These are phyloP conservation scores for Boletus bicolor DNA, from an alignment of 768 basidiomycete species.

Conservation along the genomic window DNA sequence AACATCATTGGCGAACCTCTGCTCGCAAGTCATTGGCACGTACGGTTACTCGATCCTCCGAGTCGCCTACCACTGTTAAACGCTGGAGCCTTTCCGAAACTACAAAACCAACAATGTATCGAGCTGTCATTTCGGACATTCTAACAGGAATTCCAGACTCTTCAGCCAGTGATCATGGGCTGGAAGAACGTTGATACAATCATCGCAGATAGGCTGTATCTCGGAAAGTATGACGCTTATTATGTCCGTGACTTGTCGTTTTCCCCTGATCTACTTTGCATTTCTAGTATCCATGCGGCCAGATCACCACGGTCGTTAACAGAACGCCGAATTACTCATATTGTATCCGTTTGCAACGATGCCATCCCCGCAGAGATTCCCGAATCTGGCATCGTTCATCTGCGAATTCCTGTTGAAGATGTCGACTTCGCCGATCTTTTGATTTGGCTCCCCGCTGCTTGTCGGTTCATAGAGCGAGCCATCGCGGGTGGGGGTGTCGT, in stretches of 20 bases:
- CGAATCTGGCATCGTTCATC: constrained; percentile 64
- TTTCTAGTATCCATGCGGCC: constrained; percentile 61
- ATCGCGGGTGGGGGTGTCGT: constrained; percentile 55
- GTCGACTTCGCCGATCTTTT: constrained; percentile 68
- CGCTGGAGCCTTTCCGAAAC: constrained; percentile 20
- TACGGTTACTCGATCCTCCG: constrained; percentile 34
- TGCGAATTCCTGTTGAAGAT: constrained; percentile 69
- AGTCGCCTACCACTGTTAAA: constrained; percentile 24
- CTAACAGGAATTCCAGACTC: constrained; percentile 29
- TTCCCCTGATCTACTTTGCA: constrained; percentile 44
- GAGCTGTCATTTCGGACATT: constrained; percentile 19
- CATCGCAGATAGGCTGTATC: constrained; percentile 61
- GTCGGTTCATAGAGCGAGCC: constrained; percentile 64
- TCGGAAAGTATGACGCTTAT: constrained; percentile 63
- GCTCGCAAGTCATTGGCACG: constrained; percentile 19
- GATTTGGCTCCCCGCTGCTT: constrained; percentile 62
- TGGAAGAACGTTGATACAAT: constrained; percentile 70
- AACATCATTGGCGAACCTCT: constrained; percentile 17
- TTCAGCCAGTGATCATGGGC: constrained; percentile 29
- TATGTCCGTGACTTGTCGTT: constrained; percentile 21
- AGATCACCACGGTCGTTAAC: constrained; percentile 66
- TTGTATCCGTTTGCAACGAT: constrained; percentile 74
- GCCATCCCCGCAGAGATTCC: constrained; percentile 68
- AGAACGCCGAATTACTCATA: constrained; percentile 75
- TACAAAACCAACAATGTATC: constrained; percentile 36